Conservation (phyloP, 495 filamentous ascomycete genomes). For the Xylaria cubensis region DNA sequence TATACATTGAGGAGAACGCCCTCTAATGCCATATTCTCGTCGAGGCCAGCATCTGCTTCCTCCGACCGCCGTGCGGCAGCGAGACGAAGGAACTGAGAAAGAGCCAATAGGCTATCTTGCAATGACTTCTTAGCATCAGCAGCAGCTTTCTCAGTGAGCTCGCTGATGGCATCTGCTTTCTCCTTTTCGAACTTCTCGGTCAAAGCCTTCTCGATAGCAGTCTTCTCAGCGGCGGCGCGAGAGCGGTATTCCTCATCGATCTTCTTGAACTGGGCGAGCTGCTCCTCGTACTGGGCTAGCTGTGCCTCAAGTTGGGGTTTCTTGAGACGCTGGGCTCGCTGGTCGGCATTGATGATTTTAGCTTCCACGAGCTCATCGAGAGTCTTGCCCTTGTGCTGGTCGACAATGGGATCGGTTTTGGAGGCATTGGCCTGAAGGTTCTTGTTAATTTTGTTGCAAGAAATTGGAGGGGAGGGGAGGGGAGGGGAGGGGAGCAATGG, state of each 20-base stretch:
- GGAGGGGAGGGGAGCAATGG: background rate
- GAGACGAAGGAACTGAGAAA: constrained; percentile 81
- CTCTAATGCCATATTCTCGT: constrained; percentile 88
- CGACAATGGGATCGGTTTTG: constrained; percentile 79
- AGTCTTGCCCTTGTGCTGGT: constrained; percentile 74
- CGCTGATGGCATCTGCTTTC: constrained; percentile 63
- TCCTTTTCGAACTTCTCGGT: constrained; percentile 75
- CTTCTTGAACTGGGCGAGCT: constrained; percentile 82
- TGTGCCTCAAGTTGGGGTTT: constrained; percentile 84
- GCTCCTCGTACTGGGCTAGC: constrained; percentile 78
- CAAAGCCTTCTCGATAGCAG: constrained; percentile 71
- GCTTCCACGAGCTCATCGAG: constrained; percentile 83
- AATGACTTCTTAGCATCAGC: constrained; percentile 61
- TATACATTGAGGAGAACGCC: constrained; percentile 89
- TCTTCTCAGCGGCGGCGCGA: constrained; percentile 71
- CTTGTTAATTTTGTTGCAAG: background rate
- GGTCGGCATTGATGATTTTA: constrained; percentile 91
- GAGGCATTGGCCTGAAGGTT: constrained; percentile 68
- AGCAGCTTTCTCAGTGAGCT: constrained; percentile 61
- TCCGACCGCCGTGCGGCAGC: constrained; percentile 73
- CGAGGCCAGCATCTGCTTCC: constrained; percentile 65
- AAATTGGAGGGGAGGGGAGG: background rate
- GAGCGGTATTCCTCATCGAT: constrained; percentile 79
- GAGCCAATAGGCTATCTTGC: constrained; percentile 63
- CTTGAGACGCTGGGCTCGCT: constrained; percentile 86